Base-by-base conservation (phyloP, 2,329 filamentous ascomycete species). In the Claviceps paspali region DNA sequence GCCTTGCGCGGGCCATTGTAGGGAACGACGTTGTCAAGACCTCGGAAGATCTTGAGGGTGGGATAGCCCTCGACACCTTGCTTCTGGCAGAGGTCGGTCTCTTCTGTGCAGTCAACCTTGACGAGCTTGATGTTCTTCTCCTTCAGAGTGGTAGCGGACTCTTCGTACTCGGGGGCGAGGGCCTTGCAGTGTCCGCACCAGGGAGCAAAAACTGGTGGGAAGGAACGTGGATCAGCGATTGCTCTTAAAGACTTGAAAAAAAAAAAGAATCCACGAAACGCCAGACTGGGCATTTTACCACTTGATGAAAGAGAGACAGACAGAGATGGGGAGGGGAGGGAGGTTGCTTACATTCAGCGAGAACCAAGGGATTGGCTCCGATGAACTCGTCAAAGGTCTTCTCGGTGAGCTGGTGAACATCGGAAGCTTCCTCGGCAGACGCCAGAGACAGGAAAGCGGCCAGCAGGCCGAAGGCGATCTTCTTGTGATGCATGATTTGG, bases 181-280 rank as follows among this genome's bases (percentile, higher is more conserved):
- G 88, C 88, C 73, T 98, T 96, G 82, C 88, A 96, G 73, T 96
- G 88, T 48, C 87, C 88, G 52, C 83, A 93, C 87, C 88, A 93
- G 51, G 88, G 87, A 49, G 88, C 88, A 61, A 84, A 95, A 76
- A 95, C 81, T 85, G 45, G 6, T 14, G 7, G n/a, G 18, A 15
- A 22, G 8, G 21, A 8, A 22, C 8, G 21, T 8, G 21, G 21
- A 22, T 8, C 21, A 22, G 21, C 21, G 21, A n/a, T n/a, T n/a
- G n/a, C n/a, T n/a, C n/a, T n/a, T n/a, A n/a, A n/a, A n/a, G n/a
- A n/a, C n/a, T n/a, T n/a, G n/a, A n/a, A n/a, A n/a, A n/a, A n/a
- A n/a, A n/a, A n/a, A n/a, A n/a, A n/a, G n/a, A n/a, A n/a, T n/a
- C n/a, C n/a, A n/a, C n/a, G n/a, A n/a, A n/a, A n/a, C n/a, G n/a